Evolutionary conservation across 2,329 filamentous ascomycete genomes (phyloP), one percentile per base, ranked within the genome.

Genomic region (Tolypocladium album): DNA sequence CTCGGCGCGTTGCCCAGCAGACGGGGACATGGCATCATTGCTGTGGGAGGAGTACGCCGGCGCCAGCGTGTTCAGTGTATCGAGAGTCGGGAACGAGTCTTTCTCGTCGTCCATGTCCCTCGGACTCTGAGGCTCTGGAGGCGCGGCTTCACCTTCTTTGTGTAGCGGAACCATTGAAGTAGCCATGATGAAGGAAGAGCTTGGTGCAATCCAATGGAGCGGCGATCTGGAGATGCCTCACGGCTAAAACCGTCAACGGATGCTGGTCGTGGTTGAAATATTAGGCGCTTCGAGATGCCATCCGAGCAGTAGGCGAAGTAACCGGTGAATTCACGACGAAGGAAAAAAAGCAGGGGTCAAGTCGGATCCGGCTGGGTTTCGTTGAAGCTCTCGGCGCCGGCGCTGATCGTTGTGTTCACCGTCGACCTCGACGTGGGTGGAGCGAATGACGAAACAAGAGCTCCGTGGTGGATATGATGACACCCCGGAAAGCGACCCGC

Each of bases 41-140:
- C 61, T 62, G 45, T 68, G 63, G 15, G 64, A 64, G 4, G 69
- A 64, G 43, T 66, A 62, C 50, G 57, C 62, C 4, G 64, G 63
- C 40, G 65, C 67, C 22, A 70, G 61, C 5, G 67, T 70, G 59
- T 71, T 67, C 52, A 69, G 66, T 13, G 70, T 72, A 17, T 72
- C 70, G 55, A 70, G 63, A 3, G 71, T 67, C 3, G 68, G 66
- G n/a, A 62, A 61, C 8, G 64, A 62, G 27, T 62, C 52, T 57
- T 69, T 68, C 55, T 70, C 66, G 36, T 68, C 60, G 36, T 68
- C 60, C n/a, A 64, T 38, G 17, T 63, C 59, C 17, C 67, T 64
- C 31, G 61, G 47, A 12, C 59, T 56, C 17, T 43, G 22, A 13
- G 59, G 55, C 12, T 22, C 42, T 36, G 38, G 58, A 40, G 24